Evolutionary conservation across 2,329 filamentous ascomycete genomes (phyloP).

Genomic region (Sporothrix euskadiensis): DNA sequence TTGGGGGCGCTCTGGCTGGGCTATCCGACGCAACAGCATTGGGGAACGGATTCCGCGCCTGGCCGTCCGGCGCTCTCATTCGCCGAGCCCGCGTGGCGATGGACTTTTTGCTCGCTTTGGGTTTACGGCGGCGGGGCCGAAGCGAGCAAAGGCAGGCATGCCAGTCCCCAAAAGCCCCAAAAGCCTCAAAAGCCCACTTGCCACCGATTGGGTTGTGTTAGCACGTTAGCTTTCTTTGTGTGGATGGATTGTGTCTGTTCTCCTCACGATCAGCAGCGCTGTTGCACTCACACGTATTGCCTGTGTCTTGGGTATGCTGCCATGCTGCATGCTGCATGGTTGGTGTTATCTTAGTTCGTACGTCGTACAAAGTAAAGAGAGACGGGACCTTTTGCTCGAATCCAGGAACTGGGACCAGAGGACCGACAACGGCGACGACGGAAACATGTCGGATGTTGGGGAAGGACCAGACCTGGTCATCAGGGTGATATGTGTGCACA

Average conservation of each 20-base stretch:
- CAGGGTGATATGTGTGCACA: background rate
- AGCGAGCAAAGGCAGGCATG: background rate
- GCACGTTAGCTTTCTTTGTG: background rate
- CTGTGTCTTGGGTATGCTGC: background rate
- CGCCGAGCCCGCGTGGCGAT: background rate
- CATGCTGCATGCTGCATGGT: background rate
- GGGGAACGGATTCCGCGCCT: background rate
- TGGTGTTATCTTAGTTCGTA: background rate
- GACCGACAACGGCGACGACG: background rate
- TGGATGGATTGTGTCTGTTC: background rate
- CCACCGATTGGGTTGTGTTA: background rate
- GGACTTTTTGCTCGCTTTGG: conserved; percentile 31
- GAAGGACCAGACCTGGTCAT: background rate
- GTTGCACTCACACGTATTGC: background rate
- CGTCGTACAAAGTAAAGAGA: background rate
- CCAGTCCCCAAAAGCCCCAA: no score
- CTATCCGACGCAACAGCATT: background rate
- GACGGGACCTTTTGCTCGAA: conserved; percentile 21
- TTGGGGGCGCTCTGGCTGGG: background rate
- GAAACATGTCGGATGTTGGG: background rate
- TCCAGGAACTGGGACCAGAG: conserved; percentile 10
- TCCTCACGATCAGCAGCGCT: background rate
- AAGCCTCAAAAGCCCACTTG: background rate
- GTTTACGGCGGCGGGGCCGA: conserved; percentile 27
- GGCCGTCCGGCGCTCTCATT: background rate